A percentile compares a stretch with the other conserved stretches of the same genome.
phyloP scores from a whole-genome alignment of 2,329 filamentous ascomycete genomes.

The Chaetomium sp. region DNA sequence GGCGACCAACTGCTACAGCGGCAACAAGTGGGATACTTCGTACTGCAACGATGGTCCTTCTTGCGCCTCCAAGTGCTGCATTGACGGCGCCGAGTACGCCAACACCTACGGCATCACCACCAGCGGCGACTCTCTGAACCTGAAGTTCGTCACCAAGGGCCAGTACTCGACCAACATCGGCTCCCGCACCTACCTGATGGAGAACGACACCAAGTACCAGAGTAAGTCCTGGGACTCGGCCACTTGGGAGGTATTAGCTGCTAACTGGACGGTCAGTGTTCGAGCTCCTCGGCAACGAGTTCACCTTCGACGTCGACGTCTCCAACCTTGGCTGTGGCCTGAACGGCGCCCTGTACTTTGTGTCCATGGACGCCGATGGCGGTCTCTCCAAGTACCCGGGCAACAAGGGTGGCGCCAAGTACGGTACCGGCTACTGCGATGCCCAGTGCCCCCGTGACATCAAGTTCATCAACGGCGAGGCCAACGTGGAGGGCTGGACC shows the following conservation, averaged over 20 bases:
- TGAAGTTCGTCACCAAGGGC: slow-evolving; percentile 60
- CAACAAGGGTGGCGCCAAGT: slow-evolving; percentile 57
- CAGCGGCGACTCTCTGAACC: slow-evolving; percentile 53
- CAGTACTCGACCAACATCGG: slow-evolving; percentile 51
- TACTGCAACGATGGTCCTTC: slow-evolving; percentile 46
- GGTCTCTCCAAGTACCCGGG: slow-evolving; percentile 52
- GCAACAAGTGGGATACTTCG: slow-evolving; percentile 51
- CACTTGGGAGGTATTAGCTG: neutral
- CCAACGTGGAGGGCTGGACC: slow-evolving; percentile 56
- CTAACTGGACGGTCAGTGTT: slow-evolving; percentile 47
- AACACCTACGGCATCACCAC: slow-evolving; percentile 58
- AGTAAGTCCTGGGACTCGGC: slow-evolving; percentile 35
- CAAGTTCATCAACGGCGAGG: slow-evolving; percentile 61
- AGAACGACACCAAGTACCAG: slow-evolving; percentile 62
- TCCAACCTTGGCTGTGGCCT: slow-evolving; percentile 69
- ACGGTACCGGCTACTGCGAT: slow-evolving; percentile 61
- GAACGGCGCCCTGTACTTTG: slow-evolving; percentile 71
- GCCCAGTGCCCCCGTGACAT: slow-evolving; percentile 56
- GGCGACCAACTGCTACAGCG: slow-evolving; percentile 59
- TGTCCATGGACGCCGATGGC: slow-evolving; percentile 62
- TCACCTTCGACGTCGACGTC: slow-evolving; percentile 73
- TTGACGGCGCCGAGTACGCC: slow-evolving; percentile 57
- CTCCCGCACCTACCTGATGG: slow-evolving; percentile 66
- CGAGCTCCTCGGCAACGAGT: slow-evolving; percentile 66
- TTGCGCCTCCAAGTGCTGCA: slow-evolving; percentile 54